Conservation (phyloP, 768 basidiomycete genomes). For the Vishniacozyma victoriae region DNA sequence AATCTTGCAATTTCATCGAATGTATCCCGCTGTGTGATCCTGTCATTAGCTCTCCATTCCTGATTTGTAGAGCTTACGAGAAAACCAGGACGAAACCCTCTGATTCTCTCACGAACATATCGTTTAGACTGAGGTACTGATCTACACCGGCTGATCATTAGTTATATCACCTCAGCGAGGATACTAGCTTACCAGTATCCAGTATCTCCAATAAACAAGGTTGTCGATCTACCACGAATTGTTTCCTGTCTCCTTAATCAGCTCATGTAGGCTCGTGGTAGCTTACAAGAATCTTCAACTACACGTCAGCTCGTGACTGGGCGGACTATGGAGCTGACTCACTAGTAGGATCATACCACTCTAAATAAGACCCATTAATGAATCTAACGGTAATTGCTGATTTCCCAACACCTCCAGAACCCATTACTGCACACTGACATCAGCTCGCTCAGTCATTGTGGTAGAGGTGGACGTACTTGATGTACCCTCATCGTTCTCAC, state of each 20-base stretch:
- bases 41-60: conserved; percentile 34
- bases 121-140: conserved; percentile 19
- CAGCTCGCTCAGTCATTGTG: too few relatives aligned
- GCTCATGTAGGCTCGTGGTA: background rate
- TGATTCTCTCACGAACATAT: conserved; percentile 26
- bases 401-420: conserved; percentile 72
- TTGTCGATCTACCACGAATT: conserved; percentile 18
- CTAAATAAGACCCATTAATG: conserved; percentile 30
- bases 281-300: conserved; percentile 35
- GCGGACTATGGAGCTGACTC: conserved; percentile 2
- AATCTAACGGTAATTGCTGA: conserved; percentile 69
- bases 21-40: conserved; percentile 74
- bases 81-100: conserved; percentile 42
- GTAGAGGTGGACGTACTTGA: too few relatives aligned
- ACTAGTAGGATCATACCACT: conserved; percentile 38
- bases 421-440: conserved; percentile 23
- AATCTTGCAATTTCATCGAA: conserved; percentile 72
- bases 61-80: conserved; percentile 51
- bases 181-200: conserved; percentile 22
- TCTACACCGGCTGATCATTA: conserved; percentile 23
- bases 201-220: conserved; percentile 26
- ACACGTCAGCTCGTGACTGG: background rate
- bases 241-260: conserved; percentile 23
- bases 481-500: too few relatives aligned
- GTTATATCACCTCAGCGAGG: background rate